A percentile compares a stretch with the other conserved stretches of the same genome.
These are phyloP conservation scores for Collariella sp. DNA, from an alignment of 495 filamentous ascomycete genomes.

Conservation along the genomic window DNA sequence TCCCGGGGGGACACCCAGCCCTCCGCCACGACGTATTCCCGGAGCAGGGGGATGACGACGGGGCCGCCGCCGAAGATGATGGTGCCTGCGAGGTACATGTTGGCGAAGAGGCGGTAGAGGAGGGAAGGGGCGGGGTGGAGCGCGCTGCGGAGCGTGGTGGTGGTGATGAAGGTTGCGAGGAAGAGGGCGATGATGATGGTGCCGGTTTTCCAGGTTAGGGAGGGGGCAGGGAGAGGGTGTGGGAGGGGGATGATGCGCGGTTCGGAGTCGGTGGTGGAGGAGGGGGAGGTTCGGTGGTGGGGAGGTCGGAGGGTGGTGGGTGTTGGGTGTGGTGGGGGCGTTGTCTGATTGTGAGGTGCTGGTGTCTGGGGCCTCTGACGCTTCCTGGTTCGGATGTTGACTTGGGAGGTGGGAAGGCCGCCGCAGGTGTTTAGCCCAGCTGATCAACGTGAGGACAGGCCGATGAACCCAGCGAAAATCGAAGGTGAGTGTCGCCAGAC, in stretches of 20 bases:
- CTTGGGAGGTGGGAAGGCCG: background rate
- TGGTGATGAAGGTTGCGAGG: constrained; percentile 50
- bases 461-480: constrained; percentile 49
- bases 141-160: constrained; percentile 50
- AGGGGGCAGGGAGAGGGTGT: constrained; percentile 33
- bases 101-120: constrained; percentile 59
- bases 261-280: constrained; percentile 22
- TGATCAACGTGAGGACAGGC: constrained; percentile 11
- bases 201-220: constrained; percentile 42
- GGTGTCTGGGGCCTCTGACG: background rate
- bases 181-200: constrained; percentile 43
- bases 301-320: constrained; percentile 8
- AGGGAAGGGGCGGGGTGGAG: constrained; percentile 39
- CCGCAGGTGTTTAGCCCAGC: background rate
- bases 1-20: constrained; percentile 73
- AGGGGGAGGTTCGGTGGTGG: constrained; percentile 5
- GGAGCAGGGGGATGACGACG: constrained; percentile 73
- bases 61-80: constrained; percentile 84
- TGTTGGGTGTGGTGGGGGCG: background rate
- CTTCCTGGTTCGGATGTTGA: background rate
- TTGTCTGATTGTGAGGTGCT: background rate
- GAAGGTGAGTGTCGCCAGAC: constrained; percentile 49
- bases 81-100: constrained; percentile 80
- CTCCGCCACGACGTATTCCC: constrained; percentile 68
- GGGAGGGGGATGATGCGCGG: constrained; percentile 34